These are phyloP conservation scores for Picochlorum sp. DNA, from an alignment of 139 green algal species.

Conservation along the genomic window DNA sequence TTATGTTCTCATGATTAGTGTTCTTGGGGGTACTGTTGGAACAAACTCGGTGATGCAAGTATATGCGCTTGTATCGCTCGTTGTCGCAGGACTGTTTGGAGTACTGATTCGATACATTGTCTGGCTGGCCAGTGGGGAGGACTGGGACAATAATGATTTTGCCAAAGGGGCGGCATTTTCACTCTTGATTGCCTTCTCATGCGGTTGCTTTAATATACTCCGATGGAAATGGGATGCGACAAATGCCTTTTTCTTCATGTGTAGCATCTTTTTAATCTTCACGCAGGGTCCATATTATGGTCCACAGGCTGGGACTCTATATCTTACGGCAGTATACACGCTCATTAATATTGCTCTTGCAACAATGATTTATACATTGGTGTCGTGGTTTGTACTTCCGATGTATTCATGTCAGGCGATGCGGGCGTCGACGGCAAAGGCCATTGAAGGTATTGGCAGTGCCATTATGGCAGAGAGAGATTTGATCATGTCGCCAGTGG, in stretches of 20 bases:
- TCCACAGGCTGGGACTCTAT: not conserved
- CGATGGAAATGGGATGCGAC: slow-evolving; percentile 3
- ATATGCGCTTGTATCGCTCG: not conserved
- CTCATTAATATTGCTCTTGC: not conserved
- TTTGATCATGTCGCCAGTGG: not conserved
- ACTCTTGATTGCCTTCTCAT: not conserved
- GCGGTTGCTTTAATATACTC: not conserved
- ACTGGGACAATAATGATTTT: not conserved
- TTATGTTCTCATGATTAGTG: not conserved
- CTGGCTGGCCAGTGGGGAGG: not conserved
- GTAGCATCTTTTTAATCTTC: not conserved
- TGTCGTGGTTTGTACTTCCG: not conserved
- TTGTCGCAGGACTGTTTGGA: not conserved
- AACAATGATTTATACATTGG: not conserved
- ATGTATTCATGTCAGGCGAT: not conserved
- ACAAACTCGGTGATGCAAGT: not conserved
- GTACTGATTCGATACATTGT: not conserved
- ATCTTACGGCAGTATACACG: not conserved
- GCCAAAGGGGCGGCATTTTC: not conserved
- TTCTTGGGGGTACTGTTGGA: not conserved
- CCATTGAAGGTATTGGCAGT: not conserved
- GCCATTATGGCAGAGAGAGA: not conserved
- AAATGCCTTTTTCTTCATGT: not conserved
- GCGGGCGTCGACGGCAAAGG: not conserved
- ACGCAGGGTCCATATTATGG: not conserved